Evolutionary conservation across 768 basidiomycete species (phyloP).

Genomic region (Suillus spraguei): DNA sequence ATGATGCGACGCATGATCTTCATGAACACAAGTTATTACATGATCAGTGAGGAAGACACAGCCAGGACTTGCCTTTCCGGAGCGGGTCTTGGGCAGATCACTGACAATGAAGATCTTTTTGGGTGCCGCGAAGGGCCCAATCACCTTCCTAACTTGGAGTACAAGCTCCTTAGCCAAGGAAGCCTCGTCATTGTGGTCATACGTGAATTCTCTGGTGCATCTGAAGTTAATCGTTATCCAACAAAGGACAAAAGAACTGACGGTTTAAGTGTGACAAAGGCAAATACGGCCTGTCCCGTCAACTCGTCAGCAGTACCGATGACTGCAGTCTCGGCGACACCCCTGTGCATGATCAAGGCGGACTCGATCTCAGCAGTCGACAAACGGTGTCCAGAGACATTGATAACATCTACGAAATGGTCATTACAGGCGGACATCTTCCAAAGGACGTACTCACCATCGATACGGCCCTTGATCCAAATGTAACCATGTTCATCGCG

Average conservation of each 20-base stretch:
- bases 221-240: not conserved
- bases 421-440: constrained; percentile 7
- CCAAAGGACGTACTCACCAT: constrained; percentile 55
- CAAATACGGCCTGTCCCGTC: constrained; percentile 92
- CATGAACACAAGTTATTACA: not conserved
- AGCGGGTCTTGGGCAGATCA: constrained; percentile 93
- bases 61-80: constrained; percentile 68
- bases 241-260: constrained; percentile 39
- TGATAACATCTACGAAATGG: constrained; percentile 78
- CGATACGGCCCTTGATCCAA: constrained; percentile 98
- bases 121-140: constrained; percentile 96
- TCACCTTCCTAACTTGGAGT: constrained; percentile 95
- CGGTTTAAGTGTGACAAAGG: constrained; percentile 96
- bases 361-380: constrained; percentile 99
- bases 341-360: constrained; percentile 91
- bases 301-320: constrained; percentile 86
- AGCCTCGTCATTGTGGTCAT: constrained; percentile 69
- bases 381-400: constrained; percentile 95
- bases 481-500: constrained; percentile 96
- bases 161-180: constrained; percentile 83
- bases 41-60: not conserved
- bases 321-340: constrained; percentile 96
- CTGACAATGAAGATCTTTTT: constrained; percentile 85
- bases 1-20: constrained; percentile 94
- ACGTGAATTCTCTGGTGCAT: constrained; percentile 71